Evolutionary conservation across 2,329 filamentous ascomycete species (phyloP).

Genomic region (Cordyceps tenuipes): DNA sequence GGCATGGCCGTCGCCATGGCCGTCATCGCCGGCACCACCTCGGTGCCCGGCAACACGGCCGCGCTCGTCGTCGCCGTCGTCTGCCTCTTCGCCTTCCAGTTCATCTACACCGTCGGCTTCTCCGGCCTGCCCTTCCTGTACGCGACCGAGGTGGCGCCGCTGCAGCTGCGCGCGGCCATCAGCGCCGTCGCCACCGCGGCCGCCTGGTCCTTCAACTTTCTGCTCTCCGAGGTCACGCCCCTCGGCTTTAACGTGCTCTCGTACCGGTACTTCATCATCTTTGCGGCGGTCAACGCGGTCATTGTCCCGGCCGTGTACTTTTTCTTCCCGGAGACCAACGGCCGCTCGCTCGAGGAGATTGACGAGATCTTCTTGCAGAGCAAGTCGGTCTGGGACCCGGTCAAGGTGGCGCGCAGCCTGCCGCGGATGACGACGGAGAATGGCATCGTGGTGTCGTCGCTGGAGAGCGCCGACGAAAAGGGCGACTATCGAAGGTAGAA

Average conservation of each 20-base stretch:
- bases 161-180: constrained; percentile 32
- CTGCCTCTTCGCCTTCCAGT: constrained; percentile 58
- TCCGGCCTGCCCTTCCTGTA: constrained; percentile 51
- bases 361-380: constrained; percentile 30
- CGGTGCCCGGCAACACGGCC: background rate
- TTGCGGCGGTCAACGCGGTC: constrained; percentile 30
- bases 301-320: constrained; percentile 35
- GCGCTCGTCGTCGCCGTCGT: constrained; percentile 13
- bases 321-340: constrained; percentile 35
- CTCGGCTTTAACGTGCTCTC: constrained; percentile 50
- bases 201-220: constrained; percentile 24
- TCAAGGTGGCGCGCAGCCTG: constrained; percentile 3
- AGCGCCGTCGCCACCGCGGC: constrained; percentile 41
- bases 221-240: constrained; percentile 51
- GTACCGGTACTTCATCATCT: constrained; percentile 38
- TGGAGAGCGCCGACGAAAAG: background rate
- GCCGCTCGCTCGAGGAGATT: constrained; percentile 52
- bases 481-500: background rate
- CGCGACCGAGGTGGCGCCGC: constrained; percentile 40
- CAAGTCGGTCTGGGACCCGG: constrained; percentile 12
- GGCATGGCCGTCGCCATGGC: constrained; percentile 12
- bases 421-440: constrained; percentile 1
- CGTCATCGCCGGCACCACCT: constrained; percentile 10
- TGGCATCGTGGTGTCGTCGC: background rate
- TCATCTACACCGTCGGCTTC: constrained; percentile 56